phyloP scores from a whole-genome alignment of 768 basidiomycete species.

The Podaxis mareebaensis region DNA sequence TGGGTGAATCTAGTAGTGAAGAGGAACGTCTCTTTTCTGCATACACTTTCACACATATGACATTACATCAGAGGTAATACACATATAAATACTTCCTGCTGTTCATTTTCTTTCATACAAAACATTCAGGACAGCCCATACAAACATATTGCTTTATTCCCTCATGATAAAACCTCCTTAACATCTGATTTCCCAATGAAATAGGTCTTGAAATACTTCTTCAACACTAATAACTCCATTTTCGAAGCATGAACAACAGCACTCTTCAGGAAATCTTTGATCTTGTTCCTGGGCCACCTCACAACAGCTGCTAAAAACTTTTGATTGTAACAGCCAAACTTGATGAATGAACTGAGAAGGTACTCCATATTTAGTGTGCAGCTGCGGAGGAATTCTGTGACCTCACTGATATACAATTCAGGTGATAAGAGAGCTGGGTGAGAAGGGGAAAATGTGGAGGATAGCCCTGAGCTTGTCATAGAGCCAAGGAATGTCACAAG shows the following conservation, averaged over 20 bases:
- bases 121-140: too few species aligned
- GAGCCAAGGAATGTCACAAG: too few species aligned
- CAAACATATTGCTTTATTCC: too few species aligned
- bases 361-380: constrained; percentile 11
- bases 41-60: too few species aligned
- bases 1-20: too few species aligned
- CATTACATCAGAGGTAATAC: too few species aligned
- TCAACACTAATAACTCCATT: constrained; percentile 3
- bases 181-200: background rate
- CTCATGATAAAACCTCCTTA: too few species aligned
- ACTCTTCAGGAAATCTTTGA: constrained; percentile 9
- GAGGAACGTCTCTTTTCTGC: too few species aligned
- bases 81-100: too few species aligned
- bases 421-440: too few species aligned
- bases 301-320: constrained; percentile 10
- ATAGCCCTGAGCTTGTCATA: background rate
- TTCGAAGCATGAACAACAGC: background rate
- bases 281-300: background rate
- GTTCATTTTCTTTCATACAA: too few species aligned
- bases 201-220: constrained; percentile 1
- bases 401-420: background rate
- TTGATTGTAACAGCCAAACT: constrained; percentile 14
- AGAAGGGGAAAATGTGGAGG: background rate
- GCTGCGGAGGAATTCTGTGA: constrained; percentile 4
- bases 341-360: constrained; percentile 4